Evolutionary conservation across 306 rosid species (phyloP).

Genomic region (Malus sieversii): DNA sequence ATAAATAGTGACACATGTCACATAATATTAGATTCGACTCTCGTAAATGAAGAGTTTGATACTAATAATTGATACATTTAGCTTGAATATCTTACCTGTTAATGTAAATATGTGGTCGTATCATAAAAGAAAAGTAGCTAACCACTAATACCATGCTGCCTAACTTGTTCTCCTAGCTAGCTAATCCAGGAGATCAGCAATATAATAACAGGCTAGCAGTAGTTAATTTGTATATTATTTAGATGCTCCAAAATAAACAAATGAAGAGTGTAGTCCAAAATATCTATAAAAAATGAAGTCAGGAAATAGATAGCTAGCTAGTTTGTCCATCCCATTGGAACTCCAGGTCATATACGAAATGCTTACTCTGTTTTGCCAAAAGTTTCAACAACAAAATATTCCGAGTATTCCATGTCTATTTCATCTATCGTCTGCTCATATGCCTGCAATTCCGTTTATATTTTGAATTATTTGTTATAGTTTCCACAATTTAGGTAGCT

Average conservation of each 20-base stretch:
- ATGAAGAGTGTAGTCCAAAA: background rate
- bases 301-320: too few relatives aligned
- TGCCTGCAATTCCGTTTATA: background rate
- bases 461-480: background rate
- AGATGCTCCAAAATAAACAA: background rate
- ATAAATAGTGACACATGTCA: too few relatives aligned
- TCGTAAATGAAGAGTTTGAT: too few relatives aligned
- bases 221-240: background rate
- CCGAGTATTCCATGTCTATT: too few relatives aligned
- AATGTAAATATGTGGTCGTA: too few relatives aligned
- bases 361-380: background rate
- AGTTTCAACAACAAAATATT: background rate
- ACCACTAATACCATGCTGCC: background rate
- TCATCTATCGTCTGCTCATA: background rate
- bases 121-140: too few relatives aligned
- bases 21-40: too few relatives aligned
- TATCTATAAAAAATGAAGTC: background rate
- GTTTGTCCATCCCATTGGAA: too few relatives aligned
- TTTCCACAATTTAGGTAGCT: background rate
- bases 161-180: background rate
- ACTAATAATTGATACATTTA: too few relatives aligned
- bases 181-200: background rate
- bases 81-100: too few relatives aligned
- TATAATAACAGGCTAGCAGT: background rate
- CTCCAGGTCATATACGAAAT: background rate